phyloP scores from a whole-genome alignment of 352 stramenopile species.

The Phytophthora multivora region DNA sequence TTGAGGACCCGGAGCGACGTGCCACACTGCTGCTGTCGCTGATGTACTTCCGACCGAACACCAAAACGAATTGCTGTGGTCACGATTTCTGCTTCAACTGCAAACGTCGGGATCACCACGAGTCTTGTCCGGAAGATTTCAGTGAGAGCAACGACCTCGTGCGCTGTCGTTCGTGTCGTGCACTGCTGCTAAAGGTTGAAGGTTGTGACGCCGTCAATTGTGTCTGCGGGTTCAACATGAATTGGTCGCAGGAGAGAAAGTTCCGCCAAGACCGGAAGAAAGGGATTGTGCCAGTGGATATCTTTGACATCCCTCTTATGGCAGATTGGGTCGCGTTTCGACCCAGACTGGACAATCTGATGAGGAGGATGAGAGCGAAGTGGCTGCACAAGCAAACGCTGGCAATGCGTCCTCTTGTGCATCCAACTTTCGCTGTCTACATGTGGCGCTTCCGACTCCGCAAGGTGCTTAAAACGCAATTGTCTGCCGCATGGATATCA shows the following conservation, averaged over 20 bases:
- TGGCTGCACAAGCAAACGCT: constrained; percentile 6
- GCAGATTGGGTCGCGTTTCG: constrained; percentile 13
- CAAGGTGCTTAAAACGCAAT: constrained; percentile 9
- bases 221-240: constrained; percentile 50
- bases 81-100: constrained; percentile 60
- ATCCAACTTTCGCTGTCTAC: background rate
- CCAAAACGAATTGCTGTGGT: constrained; percentile 43
- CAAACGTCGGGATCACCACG: constrained; percentile 44
- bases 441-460: constrained; percentile 26
- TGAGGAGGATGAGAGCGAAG: constrained; percentile 14
- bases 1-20: constrained; percentile 47
- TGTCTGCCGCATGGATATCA: background rate
- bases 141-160: constrained; percentile 36
- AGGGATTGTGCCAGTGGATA: constrained; percentile 34
- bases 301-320: constrained; percentile 29
- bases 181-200: constrained; percentile 52
- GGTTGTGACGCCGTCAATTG: constrained; percentile 58
- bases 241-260: constrained; percentile 37
- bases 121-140: constrained; percentile 23
- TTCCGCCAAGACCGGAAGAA: constrained; percentile 21
- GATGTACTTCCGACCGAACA: constrained; percentile 34
- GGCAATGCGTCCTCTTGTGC: background rate
- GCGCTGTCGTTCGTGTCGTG: constrained; percentile 46
- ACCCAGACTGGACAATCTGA: background rate
- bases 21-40: constrained; percentile 45